These are phyloP conservation scores for Dichotomopilus funicola DNA, from an alignment of 2,329 filamentous ascomycete species.

Conservation along the genomic window DNA sequence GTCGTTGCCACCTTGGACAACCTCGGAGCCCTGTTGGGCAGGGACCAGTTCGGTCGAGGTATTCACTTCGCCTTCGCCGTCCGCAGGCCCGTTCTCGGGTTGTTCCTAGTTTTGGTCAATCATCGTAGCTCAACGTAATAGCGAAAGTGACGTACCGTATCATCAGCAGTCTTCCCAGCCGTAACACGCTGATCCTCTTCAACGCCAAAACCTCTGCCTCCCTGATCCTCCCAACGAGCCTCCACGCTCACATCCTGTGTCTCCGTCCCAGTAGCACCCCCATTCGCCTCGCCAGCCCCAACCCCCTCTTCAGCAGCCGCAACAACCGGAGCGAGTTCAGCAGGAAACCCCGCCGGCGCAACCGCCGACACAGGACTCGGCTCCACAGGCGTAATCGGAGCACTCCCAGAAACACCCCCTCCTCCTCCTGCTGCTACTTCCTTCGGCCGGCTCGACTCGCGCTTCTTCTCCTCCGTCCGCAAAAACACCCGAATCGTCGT, in stretches of 20 bases:
- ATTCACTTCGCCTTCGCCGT: slow-evolving; percentile 8
- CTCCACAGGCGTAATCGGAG: slow-evolving; percentile 38
- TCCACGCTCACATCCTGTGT: not conserved
- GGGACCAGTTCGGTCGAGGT: slow-evolving; percentile 9
- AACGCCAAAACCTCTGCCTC: not conserved
- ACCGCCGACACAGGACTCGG: slow-evolving; percentile 31
- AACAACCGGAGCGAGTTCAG: too few species aligned
- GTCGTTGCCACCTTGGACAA: slow-evolving; percentile 23
- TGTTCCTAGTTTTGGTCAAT: slow-evolving; percentile 17
- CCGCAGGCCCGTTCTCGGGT: not conserved
- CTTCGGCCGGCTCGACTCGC: slow-evolving; percentile 57
- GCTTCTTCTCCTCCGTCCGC: slow-evolving; percentile 85
- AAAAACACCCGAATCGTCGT: slow-evolving; percentile 89
- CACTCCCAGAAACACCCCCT: not conserved
- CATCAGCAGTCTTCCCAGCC: slow-evolving; percentile 5
- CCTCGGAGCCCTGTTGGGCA: slow-evolving; percentile 17
- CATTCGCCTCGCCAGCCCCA: slow-evolving; percentile 10
- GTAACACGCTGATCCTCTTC: slow-evolving; percentile 8
- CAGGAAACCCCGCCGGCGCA: slow-evolving; percentile 18
- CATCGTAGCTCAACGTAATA: not conserved
- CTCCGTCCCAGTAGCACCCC: not conserved
- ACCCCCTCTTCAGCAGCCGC: not conserved
- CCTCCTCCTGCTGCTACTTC: slow-evolving; percentile 25
- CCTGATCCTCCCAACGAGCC: slow-evolving; percentile 3
- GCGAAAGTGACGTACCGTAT: slow-evolving; percentile 10